These are phyloP conservation scores for Myrica gale DNA, from an alignment of 306 rosid species.

Conservation along the genomic window DNA sequence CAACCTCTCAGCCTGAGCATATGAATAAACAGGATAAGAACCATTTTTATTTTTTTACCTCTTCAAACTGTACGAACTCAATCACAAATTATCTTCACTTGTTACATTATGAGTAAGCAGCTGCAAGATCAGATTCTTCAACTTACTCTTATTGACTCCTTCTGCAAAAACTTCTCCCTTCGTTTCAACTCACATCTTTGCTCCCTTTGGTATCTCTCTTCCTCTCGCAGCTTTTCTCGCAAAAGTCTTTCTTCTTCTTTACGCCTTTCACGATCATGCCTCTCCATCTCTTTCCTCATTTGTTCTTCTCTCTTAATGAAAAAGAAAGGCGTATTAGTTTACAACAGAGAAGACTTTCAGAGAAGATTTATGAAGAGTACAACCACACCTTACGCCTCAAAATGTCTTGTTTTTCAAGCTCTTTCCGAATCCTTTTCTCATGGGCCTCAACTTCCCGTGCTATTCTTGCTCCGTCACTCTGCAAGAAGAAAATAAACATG, in stretches of 20 bases:
- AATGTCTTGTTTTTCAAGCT: slow-evolving; percentile 73
- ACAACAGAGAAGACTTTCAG: slow-evolving; percentile 12
- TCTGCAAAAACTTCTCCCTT: slow-evolving; percentile 63
- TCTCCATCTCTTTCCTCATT: slow-evolving; percentile 68
- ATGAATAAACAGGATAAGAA: slow-evolving; percentile 1
- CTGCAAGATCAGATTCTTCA: slow-evolving; percentile 21
- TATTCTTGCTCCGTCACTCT: slow-evolving; percentile 67
- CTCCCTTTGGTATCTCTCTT: slow-evolving; percentile 67
- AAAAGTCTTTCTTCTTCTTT: slow-evolving; percentile 73
- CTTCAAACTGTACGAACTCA: slow-evolving; percentile 5
- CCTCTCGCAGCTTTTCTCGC: slow-evolving; percentile 77
- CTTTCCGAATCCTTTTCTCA: slow-evolving; percentile 69
- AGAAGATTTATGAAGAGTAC: not conserved
- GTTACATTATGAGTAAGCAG: slow-evolving; percentile 12
- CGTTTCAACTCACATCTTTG: slow-evolving; percentile 69
- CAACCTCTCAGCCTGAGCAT: slow-evolving; percentile 57
- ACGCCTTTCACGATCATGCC: slow-evolving; percentile 64
- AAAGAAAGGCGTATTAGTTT: slow-evolving; percentile 25
- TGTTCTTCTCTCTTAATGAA: slow-evolving; percentile 68
- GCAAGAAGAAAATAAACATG: slow-evolving; percentile 22
- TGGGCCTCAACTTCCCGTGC: slow-evolving; percentile 71
- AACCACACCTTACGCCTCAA: slow-evolving; percentile 63
- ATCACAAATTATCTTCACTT: slow-evolving; percentile 25
- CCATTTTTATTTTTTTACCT: no score
- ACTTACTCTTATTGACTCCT: slow-evolving; percentile 69